phyloP scores from a whole-genome alignment of 371 early-diverging fungal species.

The Apophysomyces ossiformis region DNA sequence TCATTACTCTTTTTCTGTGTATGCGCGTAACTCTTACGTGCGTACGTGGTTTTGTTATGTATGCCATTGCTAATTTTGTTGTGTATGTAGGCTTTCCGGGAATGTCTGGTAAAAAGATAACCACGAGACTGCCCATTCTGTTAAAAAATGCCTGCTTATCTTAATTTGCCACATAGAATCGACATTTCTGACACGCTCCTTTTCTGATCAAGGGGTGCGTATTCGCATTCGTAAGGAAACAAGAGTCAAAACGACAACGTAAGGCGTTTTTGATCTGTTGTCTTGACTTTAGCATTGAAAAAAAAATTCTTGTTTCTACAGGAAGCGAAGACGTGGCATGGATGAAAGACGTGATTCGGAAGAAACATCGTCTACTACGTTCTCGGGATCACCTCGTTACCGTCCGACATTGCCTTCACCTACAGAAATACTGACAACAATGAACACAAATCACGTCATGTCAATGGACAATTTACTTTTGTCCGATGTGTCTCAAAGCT shows the following conservation, averaged over 20 bases:
- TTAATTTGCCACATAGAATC: conserved; percentile 23
- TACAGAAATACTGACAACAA: conserved; percentile 4
- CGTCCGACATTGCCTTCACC: not conserved
- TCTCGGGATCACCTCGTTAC: conserved; percentile 1
- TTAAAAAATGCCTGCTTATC: not conserved
- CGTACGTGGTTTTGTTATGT: not conserved
- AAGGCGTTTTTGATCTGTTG: not conserved
- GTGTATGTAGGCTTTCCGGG: conserved; percentile 71
- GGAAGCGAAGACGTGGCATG: not conserved
- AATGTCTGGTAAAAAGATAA: conserved; percentile 67
- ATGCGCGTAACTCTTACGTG: no score
- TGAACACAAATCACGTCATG: conserved; percentile 12
- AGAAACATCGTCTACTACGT: not conserved
- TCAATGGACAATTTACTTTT: conserved; percentile 5
- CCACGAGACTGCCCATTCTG: not conserved
- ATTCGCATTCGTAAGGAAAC: conserved; percentile 36
- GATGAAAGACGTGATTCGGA: conserved; percentile 8
- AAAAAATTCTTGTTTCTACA: no score
- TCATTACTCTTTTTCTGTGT: no score
- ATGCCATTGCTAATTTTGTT: not conserved
- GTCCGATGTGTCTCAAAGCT: not conserved
- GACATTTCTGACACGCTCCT: conserved; percentile 31
- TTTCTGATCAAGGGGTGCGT: conserved; percentile 37
- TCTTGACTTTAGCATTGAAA: not conserved
- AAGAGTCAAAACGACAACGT: conserved; percentile 24